Base-by-base conservation (phyloP, 768 basidiomycete species). In the Suillus subluteus region DNA sequence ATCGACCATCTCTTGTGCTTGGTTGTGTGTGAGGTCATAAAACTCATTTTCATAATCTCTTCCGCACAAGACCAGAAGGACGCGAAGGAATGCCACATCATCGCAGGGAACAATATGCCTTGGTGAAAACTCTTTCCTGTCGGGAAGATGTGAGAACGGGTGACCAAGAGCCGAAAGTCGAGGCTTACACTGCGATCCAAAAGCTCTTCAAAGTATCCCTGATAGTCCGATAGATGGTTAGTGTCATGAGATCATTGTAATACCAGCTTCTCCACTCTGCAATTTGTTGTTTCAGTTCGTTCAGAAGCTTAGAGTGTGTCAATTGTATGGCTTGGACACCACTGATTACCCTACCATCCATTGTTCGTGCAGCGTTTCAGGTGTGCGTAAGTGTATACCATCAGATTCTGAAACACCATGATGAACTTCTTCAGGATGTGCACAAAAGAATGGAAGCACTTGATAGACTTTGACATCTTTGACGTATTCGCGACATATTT, bases 351-450 rank as follows among this genome's bases (percentile, higher is more conserved):
- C 15, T 58, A 54, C 40, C 63, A 7, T 23, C 16, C 7, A 54
- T 65, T 69, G 9, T 6, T 23, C 18, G 38, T 26, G 62, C 75
- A 78, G 15, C 15, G 55, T n/a, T 50, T 48, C 32, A 75, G 8
- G 62, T 78, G 75, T 21, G 69, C 50, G 55, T 69, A 78, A 4
- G 67, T 68, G 43, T 78, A 59, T 66, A 71, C 61, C 26, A 75
- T 73, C 37, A 78, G 65, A 62, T 69, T n/a, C 75, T 76, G 55
- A 35, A 32, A 26, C 50, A 23, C 43, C 6, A n/a, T 8, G 18
- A 9, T 50, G 23, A 58, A 37, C 13, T n/a, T 58, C 21, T 32
- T 54, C 16, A 37, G 46, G 3, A 3, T 32, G 32, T 62, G 18
- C 21, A n/a, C 13, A n/a, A 44, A 26, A 38, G 18, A 18, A 56